Base-by-base conservation (phyloP, 2,329 filamentous ascomycete genomes). In the Phoma sp. region DNA sequence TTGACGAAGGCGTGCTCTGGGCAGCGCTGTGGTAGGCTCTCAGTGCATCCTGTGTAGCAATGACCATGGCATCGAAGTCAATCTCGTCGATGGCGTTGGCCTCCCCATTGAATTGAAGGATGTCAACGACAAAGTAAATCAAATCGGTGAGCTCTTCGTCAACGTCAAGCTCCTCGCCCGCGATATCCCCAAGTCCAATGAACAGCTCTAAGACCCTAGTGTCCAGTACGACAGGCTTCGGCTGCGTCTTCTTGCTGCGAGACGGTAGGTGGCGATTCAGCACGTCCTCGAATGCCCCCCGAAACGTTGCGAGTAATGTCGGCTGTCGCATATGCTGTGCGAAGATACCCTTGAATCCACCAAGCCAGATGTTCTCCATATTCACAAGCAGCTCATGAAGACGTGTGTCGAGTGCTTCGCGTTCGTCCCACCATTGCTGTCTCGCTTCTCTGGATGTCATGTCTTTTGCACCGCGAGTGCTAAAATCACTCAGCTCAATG, bases 51-150 rank as follows among this genome's bases (percentile, higher is more conserved):
- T 91, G 83, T 0, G 90, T 91, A 65, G 96, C 92, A 35, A 98
- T 83, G 4, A 93, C 86, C 85, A 99, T 96, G 41, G 82, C 79
- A 64, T 99, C 95, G 69, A 98, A 96, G 74, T 98, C 93, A 59
- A 99, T 90, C 77, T 99, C 95, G 65, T 99, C 95, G 75, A 97
- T 97, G 0, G 96, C 95, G 70, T 98, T 99, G 42, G 87, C 85
- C 76, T 99, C 96, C 13, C 95, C 95, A 64, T 96, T 91, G 74
- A 99, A 98, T 71, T 98, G 95, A 2, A 99, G 81, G 46, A 98
- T 93, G 67, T 99, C 95, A 5, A 99, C 88, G 1, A 98, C 90
- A 70, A 98, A 98, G 76, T 97, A 98, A 3, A 99, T 83, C 25
- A 99, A 79, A 71, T 99, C 95, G 62, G 89, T 91, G n/a, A 99